Evolutionary conservation across 1,284 basidiomycete genomes (phyloP).

Genomic region (Puccinia polysora): DNA sequence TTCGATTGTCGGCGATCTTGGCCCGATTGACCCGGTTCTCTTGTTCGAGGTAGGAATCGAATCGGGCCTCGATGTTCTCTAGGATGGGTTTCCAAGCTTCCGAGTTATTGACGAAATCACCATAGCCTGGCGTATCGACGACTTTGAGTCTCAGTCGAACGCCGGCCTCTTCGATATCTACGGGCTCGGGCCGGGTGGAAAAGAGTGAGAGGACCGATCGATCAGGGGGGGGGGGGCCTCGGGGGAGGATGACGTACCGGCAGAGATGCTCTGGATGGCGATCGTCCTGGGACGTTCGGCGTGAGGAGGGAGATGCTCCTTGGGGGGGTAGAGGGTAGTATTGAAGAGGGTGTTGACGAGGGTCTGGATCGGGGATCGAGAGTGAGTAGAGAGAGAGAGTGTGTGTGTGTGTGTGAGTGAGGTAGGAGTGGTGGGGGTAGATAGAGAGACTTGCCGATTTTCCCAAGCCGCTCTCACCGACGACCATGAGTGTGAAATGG

Average conservation of each 20-base stretch:
- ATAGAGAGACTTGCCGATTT: constrained; percentile 61
- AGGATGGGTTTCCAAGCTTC: constrained; percentile 97
- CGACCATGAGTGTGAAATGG: constrained; percentile 93
- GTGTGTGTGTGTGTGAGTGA: neutral
- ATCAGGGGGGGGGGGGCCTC: constrained; percentile 90
- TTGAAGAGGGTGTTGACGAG: constrained; percentile 97
- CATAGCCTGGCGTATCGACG: constrained; percentile 93
- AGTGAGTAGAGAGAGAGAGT: no score
- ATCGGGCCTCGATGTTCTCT: constrained; percentile 92
- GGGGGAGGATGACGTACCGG: constrained; percentile 68
- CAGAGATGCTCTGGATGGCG: constrained; percentile 90
- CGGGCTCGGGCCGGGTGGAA: no score
- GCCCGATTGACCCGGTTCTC: constrained; percentile 91
- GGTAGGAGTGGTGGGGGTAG: neutral
- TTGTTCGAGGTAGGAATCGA: constrained; percentile 92
- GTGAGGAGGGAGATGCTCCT: constrained; percentile 68
- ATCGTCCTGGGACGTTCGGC: constrained; percentile 85
- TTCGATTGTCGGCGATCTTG: constrained; percentile 71
- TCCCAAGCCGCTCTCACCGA: constrained; percentile 96
- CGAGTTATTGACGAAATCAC: constrained; percentile 96
- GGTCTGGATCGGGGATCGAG: constrained; percentile 57
- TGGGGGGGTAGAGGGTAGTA: constrained; percentile 80
- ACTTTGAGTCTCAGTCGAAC: constrained; percentile 92
- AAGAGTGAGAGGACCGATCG: no score
- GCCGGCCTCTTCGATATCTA: constrained; percentile 96